These are phyloP conservation scores for Schizosaccharomyces lindneri DNA, from an alignment of 805 yeast species.

Conservation along the genomic window DNA sequence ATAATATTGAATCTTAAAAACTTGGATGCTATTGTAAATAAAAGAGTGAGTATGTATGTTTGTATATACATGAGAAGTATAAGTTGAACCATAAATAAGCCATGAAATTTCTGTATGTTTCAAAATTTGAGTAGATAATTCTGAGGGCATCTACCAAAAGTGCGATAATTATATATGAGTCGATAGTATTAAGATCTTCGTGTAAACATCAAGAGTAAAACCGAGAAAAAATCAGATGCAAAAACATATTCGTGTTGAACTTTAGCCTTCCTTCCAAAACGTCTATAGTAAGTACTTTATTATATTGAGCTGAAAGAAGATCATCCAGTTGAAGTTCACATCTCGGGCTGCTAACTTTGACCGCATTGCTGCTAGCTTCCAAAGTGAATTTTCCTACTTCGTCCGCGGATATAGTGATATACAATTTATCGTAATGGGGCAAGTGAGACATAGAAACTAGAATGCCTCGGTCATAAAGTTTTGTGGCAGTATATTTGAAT, in stretches of 20 bases:
- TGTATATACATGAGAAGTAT: no score
- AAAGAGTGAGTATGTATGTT: no score
- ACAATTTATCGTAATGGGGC: slow-evolving; percentile 34
- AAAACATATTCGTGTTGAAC: neutral
- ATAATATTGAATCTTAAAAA: no score
- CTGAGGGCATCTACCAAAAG: no score
- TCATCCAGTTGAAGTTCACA: slow-evolving; percentile 42
- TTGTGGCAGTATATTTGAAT: slow-evolving; percentile 50
- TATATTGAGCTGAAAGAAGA: slow-evolving; percentile 38
- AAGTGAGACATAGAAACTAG: slow-evolving; percentile 34
- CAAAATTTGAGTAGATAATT: no score
- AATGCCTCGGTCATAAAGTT: slow-evolving; percentile 47
- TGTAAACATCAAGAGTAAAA: neutral
- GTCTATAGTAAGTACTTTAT: neutral
- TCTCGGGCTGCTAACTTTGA: slow-evolving; percentile 28
- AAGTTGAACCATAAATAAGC: no score
- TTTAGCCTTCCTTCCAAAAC: neutral
- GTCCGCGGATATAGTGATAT: slow-evolving; percentile 54
- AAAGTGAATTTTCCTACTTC: slow-evolving; percentile 45
- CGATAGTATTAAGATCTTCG: no score
- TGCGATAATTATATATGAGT: no score
- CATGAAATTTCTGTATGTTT: no score
- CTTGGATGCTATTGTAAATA: no score
- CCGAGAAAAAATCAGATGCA: neutral
- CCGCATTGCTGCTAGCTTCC: slow-evolving; percentile 44